Evolutionary conservation across 2,329 filamentous ascomycete genomes (phyloP).

Genomic region (Xylariaceae sp.): DNA sequence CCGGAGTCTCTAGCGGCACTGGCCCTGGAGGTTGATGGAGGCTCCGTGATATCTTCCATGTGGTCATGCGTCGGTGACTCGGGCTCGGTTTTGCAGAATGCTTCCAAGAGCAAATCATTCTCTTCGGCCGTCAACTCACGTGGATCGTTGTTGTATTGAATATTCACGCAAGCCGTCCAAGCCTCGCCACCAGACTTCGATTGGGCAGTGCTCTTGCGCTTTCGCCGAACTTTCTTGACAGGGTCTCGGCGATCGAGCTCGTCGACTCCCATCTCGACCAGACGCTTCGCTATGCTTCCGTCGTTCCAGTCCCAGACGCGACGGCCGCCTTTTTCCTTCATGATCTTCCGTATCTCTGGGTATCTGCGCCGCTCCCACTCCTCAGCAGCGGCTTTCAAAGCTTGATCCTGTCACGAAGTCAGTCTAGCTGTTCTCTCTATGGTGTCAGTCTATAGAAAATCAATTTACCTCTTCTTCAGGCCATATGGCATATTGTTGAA

Average conservation of each 20-base stretch:
- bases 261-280: constrained; percentile 56
- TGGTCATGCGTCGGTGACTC: constrained; percentile 24
- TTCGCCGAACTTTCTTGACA: constrained; percentile 51
- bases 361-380: constrained; percentile 53
- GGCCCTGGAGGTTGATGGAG: constrained; percentile 29
- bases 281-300: constrained; percentile 56
- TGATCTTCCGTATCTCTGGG: constrained; percentile 49
- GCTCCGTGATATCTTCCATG: constrained; percentile 31
- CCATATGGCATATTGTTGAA: constrained; percentile 58
- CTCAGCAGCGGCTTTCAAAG: constrained; percentile 44
- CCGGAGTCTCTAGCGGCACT: constrained; percentile 29
- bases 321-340: constrained; percentile 59
- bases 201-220: constrained; percentile 42
- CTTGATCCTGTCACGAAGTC: constrained; percentile 47
- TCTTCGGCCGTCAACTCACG: constrained; percentile 42
- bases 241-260: constrained; percentile 50
- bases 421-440: constrained; percentile 18
- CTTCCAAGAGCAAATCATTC: constrained; percentile 38
- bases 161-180: constrained; percentile 28
- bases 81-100: constrained; percentile 35
- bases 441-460: constrained; percentile 7
- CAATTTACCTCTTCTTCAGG: constrained; percentile 56
- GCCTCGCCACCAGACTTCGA: constrained; percentile 29
- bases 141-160: constrained; percentile 30
- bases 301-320: constrained; percentile 58